These are phyloP conservation scores for Solanum habrochaites DNA, from an alignment of 257 asterid genomes.

Conservation along the genomic window DNA sequence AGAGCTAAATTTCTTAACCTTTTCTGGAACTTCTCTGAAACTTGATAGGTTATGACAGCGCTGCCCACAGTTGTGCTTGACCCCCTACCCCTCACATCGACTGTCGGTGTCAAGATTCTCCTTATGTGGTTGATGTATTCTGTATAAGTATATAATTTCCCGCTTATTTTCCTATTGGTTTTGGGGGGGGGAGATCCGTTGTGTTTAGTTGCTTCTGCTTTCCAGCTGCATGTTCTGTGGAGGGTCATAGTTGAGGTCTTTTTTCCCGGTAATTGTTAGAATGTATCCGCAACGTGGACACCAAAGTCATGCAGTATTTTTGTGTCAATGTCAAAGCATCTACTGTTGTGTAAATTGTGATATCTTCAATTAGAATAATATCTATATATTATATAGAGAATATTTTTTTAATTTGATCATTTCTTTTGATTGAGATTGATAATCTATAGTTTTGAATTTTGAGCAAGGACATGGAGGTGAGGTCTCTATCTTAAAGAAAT, in stretches of 20 bases:
- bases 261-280: neutral
- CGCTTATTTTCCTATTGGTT: neutral
- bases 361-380: neutral
- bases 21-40: neutral
- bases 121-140: conserved; percentile 87
- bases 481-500: neutral
- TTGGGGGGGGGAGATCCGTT: neutral
- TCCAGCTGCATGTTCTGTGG: neutral
- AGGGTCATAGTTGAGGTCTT: neutral
- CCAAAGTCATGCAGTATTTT: neutral
- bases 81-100: conserved; percentile 99
- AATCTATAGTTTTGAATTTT: neutral
- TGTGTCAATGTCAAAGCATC: neutral
- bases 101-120: conserved; percentile 97
- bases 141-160: conserved; percentile 37
- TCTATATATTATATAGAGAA: no score
- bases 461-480: neutral
- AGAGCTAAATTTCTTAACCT: neutral
- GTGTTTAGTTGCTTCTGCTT: neutral
- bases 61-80: conserved; percentile 92
- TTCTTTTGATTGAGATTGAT: neutral
- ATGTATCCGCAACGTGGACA: neutral
- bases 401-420: neutral
- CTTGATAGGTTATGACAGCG: conserved; percentile 63
- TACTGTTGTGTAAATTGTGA: neutral